Evolutionary conservation across 768 basidiomycete species (phyloP).

Genomic region (Tylopilus balloui): DNA sequence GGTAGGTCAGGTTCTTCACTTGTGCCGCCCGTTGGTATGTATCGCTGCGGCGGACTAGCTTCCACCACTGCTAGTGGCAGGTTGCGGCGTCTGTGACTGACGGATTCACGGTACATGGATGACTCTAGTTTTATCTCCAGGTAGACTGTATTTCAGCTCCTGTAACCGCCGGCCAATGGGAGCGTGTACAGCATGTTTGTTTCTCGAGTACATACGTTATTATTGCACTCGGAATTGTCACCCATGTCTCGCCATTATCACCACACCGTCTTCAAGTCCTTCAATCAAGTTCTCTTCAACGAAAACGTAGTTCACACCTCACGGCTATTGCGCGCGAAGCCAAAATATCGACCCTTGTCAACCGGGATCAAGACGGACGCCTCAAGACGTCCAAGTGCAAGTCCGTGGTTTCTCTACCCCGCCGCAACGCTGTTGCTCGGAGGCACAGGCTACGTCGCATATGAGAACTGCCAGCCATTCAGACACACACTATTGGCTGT

Average conservation of each 20-base stretch:
- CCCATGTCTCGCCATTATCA: slow-evolving; percentile 19
- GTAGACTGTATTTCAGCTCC: background rate
- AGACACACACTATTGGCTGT: slow-evolving; percentile 71
- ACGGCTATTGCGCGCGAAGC: slow-evolving; percentile 4
- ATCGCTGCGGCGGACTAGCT: background rate
- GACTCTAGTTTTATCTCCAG: background rate
- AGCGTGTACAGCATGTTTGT: background rate
- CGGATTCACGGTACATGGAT: too few relatives aligned
- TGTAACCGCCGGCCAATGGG: too few relatives aligned
- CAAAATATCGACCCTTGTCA: slow-evolving; percentile 10
- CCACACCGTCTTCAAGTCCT: slow-evolving; percentile 10
- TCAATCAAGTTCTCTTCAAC: slow-evolving; percentile 7
- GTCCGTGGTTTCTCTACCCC: slow-evolving; percentile 27
- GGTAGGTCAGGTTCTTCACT: background rate
- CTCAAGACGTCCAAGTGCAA: slow-evolving; percentile 3
- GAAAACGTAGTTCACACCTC: slow-evolving; percentile 1
- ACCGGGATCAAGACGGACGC: background rate
- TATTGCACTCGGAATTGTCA: background rate
- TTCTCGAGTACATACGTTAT: too few relatives aligned
- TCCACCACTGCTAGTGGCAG: too few relatives aligned
- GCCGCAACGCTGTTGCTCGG: slow-evolving; percentile 24
- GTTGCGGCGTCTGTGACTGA: too few relatives aligned
- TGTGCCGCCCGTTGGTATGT: background rate
- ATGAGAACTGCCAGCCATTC: slow-evolving; percentile 67
- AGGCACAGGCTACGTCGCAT: slow-evolving; percentile 43